Evolutionary conservation across 192 early-diverging fungal genomes (phyloP).

Genomic region (Coemansia sp.): DNA sequence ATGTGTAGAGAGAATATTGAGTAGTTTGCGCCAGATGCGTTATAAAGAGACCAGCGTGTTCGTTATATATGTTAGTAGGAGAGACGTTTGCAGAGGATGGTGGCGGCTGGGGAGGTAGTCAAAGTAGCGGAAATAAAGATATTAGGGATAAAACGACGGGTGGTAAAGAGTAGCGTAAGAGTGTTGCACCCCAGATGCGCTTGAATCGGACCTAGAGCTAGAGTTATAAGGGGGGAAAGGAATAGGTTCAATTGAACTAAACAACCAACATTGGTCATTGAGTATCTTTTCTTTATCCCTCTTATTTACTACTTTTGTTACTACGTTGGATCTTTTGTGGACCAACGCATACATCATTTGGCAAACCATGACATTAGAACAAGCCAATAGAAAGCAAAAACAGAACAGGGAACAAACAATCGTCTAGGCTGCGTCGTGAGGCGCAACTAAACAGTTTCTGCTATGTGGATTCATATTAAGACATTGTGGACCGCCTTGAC

Average conservation of each 20-base stretch:
- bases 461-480: background rate
- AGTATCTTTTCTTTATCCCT: background rate
- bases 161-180: background rate
- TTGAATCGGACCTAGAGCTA: background rate
- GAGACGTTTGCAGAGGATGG: slow-evolving; percentile 2
- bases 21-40: background rate
- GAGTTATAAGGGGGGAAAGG: slow-evolving; percentile 2
- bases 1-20: background rate
- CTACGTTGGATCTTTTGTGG: background rate
- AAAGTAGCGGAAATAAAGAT: background rate
- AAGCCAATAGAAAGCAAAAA: background rate
- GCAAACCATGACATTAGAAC: background rate
- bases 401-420: background rate
- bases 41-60: background rate
- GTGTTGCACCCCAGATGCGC: background rate
- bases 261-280: background rate
- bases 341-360: background rate
- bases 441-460: background rate
- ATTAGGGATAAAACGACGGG: background rate
- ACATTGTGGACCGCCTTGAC: background rate
- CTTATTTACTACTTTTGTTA: background rate
- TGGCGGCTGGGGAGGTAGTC: background rate
- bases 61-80: slow-evolving; percentile 3
- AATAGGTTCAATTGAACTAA: background rate
- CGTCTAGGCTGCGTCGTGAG: background rate